These are phyloP conservation scores for Pichia sp. DNA, from an alignment of 1,139 yeast genomes.

Conservation along the genomic window DNA sequence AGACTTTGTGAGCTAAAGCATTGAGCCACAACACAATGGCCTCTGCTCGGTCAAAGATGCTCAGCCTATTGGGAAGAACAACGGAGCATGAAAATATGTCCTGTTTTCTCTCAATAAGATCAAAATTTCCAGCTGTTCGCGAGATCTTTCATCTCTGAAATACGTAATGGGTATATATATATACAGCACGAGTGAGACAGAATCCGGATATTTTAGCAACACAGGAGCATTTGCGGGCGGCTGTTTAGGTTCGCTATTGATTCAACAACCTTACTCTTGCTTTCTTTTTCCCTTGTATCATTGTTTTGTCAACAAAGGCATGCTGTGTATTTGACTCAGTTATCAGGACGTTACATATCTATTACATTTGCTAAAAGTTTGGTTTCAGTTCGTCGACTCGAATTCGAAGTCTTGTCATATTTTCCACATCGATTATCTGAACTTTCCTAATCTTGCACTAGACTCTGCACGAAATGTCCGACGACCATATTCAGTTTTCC, in stretches of 20 bases:
- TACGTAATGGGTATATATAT: neutral
- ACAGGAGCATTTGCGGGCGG: neutral
- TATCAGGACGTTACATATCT: neutral
- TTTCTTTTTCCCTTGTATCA: neutral
- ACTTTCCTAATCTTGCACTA: neutral
- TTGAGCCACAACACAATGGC: too few species aligned
- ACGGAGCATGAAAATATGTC: constrained; percentile 7
- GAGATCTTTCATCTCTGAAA: neutral
- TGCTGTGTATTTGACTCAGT: neutral
- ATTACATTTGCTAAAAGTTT: neutral
- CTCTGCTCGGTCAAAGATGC: too few species aligned
- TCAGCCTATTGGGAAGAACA: neutral
- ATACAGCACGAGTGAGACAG: neutral
- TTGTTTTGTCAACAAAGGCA: neutral
- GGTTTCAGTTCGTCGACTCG: neutral
- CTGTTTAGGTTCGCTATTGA: neutral
- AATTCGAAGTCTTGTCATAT: too few species aligned
- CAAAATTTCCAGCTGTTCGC: neutral
- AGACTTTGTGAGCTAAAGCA: too few species aligned
- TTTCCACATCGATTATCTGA: neutral
- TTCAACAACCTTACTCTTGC: neutral
- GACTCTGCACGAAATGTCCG: constrained; percentile 1
- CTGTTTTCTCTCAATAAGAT: neutral
- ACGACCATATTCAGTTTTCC: neutral
- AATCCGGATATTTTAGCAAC: neutral